These are phyloP conservation scores for Xylaria sp. DNA, from an alignment of 2,329 filamentous ascomycete species.

Conservation along the genomic window DNA sequence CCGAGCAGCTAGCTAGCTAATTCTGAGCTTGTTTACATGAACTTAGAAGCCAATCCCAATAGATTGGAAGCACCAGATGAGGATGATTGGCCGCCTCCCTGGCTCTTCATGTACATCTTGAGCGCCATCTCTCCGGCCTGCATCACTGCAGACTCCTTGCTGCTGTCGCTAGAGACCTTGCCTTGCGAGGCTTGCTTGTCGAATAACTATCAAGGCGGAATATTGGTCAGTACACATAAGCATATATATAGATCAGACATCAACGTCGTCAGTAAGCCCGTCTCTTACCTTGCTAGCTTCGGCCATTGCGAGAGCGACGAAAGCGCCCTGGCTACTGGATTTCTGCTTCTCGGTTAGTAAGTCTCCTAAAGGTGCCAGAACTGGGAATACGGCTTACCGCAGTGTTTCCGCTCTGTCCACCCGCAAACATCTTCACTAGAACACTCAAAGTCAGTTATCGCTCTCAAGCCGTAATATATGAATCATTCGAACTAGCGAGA, in stretches of 20 bases:
- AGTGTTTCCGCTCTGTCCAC: constrained; percentile 59
- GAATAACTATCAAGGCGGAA: constrained; percentile 60
- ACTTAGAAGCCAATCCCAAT: constrained; percentile 50
- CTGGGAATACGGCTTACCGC: constrained; percentile 43
- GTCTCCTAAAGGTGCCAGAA: neutral
- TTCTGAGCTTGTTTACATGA: constrained; percentile 39
- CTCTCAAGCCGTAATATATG: neutral
- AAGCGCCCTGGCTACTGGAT: constrained; percentile 75
- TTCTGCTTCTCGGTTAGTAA: constrained; percentile 42
- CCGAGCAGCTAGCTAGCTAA: neutral
- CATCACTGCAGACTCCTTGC: constrained; percentile 83
- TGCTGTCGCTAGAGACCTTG: constrained; percentile 66
- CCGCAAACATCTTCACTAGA: constrained; percentile 76
- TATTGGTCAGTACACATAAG: constrained; percentile 2
- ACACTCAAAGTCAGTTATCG: neutral
- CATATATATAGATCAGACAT: neutral
- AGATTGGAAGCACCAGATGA: constrained; percentile 42
- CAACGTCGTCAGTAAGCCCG: neutral
- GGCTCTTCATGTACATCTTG: constrained; percentile 89
- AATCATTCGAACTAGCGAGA: neutral
- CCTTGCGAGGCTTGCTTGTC: constrained; percentile 67
- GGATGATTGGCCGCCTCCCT: constrained; percentile 60
- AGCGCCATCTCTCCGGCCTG: constrained; percentile 86
- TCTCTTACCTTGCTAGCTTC: constrained; percentile 79
- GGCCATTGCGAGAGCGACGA: constrained; percentile 87